Base-by-base conservation (phyloP, 345 rosid genomes). In the Salix koriyanagi region DNA sequence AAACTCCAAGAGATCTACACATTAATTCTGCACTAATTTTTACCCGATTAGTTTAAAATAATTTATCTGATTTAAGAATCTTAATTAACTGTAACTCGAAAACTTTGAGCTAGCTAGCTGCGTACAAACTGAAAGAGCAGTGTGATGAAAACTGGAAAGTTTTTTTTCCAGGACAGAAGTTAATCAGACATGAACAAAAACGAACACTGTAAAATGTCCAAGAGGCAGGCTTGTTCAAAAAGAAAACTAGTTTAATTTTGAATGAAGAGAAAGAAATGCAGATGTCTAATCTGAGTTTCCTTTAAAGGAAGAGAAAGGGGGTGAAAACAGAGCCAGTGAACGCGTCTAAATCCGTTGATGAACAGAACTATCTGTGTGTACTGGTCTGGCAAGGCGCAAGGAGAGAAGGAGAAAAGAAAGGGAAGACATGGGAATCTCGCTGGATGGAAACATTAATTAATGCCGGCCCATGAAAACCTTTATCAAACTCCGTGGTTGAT, bases 271-370 rank as follows among this genome's bases (percentile, higher is more conserved):
- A 25, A 75, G 10, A 34, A 58, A n/a, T 26, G 21, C 36, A 65
- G 71, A 21, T 10, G 79, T 76, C 79, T 39, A 68, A 41, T 39
- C 70, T 25, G 36, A 62, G 34, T 70, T 77, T 77, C 79, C 75
- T 26, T 5, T 62, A 70, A 70, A 32, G 70, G 70, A 1, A 7
- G 69, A 48, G 70, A 69, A 68, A 44, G 42, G 46, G 62, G 75
- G 81, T 21, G 65, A 67, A 34, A 61, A 67, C 56, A 61, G 82
- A 73, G 74, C 80, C 13, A 84, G 85, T 77, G 84, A 84, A 87
- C 58, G 83, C 74, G 78, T 67, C 82, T 78, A 83, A 75, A 83
- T 84, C 81, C 72, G 89, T 87, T 83, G 84, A 84, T 75, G 75
- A 77, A 82, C 81, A 54, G 60, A 56, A 67, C 77, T 84, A 50